Conservation (phyloP, 1,284 basidiomycete species). For the Cryptococcus sp. region DNA sequence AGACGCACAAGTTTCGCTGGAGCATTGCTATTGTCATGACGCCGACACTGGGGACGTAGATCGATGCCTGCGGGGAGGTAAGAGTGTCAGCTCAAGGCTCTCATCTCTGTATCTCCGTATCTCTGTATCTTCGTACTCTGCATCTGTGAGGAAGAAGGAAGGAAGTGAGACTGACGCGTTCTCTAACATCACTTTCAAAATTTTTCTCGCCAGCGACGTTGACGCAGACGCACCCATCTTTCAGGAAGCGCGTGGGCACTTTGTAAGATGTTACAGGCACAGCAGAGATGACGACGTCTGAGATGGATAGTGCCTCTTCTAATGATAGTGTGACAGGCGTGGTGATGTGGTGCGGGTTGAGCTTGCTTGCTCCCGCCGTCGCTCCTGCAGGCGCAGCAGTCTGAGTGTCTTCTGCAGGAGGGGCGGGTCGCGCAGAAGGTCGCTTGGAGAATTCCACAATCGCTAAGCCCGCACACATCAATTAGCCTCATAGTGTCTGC, state of each 20-base stretch:
- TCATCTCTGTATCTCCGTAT: not conserved
- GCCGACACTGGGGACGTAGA: slow-evolving; percentile 91
- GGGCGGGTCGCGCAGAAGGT: slow-evolving; percentile 79
- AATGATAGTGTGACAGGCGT: slow-evolving; percentile 66
- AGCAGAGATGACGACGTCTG: slow-evolving; percentile 88
- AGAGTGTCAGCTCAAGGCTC: not conserved
- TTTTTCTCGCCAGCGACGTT: slow-evolving; percentile 97
- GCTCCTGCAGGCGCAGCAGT: too few species aligned
- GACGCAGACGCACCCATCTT: slow-evolving; percentile 88
- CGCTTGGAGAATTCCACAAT: slow-evolving; percentile 82
- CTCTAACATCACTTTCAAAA: slow-evolving; percentile 88
- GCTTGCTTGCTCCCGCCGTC: slow-evolving; percentile 49
- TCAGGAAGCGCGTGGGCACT: slow-evolving; percentile 81
- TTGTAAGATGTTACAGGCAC: slow-evolving; percentile 88
- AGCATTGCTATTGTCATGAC: slow-evolving; percentile 98
- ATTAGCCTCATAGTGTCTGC: not conserved
- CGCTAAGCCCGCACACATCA: slow-evolving; percentile 27
- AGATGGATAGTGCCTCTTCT: slow-evolving; percentile 74
- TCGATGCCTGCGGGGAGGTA: slow-evolving; percentile 66
- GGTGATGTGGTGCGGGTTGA: slow-evolving; percentile 81
- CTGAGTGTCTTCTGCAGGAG: too few species aligned
- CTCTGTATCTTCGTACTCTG: not conserved
- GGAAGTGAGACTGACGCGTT: slow-evolving; percentile 63
- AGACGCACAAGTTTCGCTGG: slow-evolving; percentile 80
- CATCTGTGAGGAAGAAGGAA: not conserved